Base-by-base conservation (phyloP, 202 grass and related monocot genomes). In the Schoenoplectus triqueter region DNA sequence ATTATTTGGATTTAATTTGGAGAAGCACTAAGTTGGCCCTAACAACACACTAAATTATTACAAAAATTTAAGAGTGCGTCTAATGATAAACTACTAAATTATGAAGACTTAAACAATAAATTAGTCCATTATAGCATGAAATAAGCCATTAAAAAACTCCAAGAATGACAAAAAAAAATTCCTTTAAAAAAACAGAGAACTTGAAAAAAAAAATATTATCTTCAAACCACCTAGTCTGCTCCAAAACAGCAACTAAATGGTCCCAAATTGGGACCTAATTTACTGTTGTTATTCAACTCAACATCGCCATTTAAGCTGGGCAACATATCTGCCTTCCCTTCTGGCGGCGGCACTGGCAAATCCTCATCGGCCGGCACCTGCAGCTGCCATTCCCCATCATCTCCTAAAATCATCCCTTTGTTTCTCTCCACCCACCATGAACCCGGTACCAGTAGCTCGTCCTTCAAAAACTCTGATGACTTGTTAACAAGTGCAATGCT, bases 401-500 rank as follows among this genome's bases (percentile, higher is more conserved):
- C 67, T 6, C 85, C 89, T 59, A 95, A 85, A 56, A 93, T 85
- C 95, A 98, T 93, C 47, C 91, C 92, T 68, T 92, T 98, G 87
- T 95, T 90, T 72, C 66, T 85, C 84, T 95, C 92, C 47, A 93
- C 87, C 95, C 95, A 98, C 95, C 95, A 98, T 48, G 89, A 92
- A 64, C 85, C 89, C 80, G 92, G 89, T 45, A 95, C 85, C 42
- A 95, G 87, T 82, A 70, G 87, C n/a, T 92, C 92, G 9, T 95
- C 91, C 31, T 92, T 98, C 76, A 98, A 86, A 89, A 79, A 93
- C 7, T 89, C 95, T 8, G 69, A 87, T 7, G 91, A 95, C 85
- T 98, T 98, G 87, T 98, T 98, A 42, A 98, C 95, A 69, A 95
- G 85, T 63, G 92, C 92, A 42, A 93, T 10, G 89, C 95, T 92